Conservation (phyloP, 2,329 filamentous ascomycete genomes). For the Metarhizium anisopliae region DNA sequence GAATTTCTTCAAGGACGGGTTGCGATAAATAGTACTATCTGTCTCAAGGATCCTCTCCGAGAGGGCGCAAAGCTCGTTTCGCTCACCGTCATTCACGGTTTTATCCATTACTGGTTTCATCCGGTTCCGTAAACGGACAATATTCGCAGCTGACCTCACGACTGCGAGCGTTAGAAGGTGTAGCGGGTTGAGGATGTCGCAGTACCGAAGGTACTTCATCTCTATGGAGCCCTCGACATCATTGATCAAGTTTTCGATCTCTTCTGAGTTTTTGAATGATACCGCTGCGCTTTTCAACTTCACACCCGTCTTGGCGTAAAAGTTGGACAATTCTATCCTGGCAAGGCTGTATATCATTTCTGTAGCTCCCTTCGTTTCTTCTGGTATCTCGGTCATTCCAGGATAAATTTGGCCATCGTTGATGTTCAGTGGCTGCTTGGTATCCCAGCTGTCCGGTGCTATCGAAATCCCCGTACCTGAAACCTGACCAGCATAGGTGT, state of each 20-base stretch:
- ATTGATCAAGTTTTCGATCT: constrained; percentile 22
- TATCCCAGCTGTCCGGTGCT: constrained; percentile 18
- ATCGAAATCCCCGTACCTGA: constrained; percentile 16
- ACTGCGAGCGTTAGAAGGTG: constrained; percentile 22
- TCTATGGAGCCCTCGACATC: constrained; percentile 33
- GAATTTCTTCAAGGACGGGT: constrained; percentile 15
- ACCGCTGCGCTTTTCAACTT: background rate
- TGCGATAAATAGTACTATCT: constrained; percentile 20
- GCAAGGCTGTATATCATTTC: constrained; percentile 28
- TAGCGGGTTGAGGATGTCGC: constrained; percentile 30
- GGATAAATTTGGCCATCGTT: constrained; percentile 28
- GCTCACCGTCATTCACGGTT: constrained; percentile 14
- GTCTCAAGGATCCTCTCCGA: constrained; percentile 28
- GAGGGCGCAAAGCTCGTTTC: constrained; percentile 18
- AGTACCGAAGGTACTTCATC: constrained; percentile 32
- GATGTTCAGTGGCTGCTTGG: constrained; percentile 24
- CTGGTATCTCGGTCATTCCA: constrained; percentile 24
- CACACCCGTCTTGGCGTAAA: constrained; percentile 1
- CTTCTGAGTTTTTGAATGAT: constrained; percentile 14
- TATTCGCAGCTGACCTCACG: constrained; percentile 17
- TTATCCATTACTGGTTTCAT: constrained; percentile 15
- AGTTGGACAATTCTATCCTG: constrained; percentile 8
- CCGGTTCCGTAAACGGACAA: constrained; percentile 14
- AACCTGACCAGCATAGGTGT: constrained; percentile 15
- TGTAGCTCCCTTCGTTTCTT: constrained; percentile 18